phyloP scores from a whole-genome alignment of 2,329 filamentous ascomycete species.

The Coleophoma eucalyptorum region DNA sequence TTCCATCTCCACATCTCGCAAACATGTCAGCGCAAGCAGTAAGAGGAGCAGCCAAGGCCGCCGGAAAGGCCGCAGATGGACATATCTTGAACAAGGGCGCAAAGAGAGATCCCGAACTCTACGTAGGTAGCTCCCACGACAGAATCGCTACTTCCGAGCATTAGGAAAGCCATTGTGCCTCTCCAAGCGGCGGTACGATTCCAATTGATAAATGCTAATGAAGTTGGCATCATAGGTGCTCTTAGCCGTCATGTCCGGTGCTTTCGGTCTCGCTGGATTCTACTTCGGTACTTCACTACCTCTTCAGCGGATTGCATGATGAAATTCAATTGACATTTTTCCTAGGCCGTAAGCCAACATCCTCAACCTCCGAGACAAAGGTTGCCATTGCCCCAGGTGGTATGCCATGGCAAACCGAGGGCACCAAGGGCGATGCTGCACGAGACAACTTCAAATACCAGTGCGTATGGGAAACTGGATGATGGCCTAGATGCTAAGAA shows the following conservation, averaged over 20 bases:
- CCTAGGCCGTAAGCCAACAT: conserved; percentile 79
- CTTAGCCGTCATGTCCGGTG: conserved; percentile 83
- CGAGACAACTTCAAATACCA: conserved; percentile 55
- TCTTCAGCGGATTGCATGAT: background rate
- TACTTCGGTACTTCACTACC: conserved; percentile 61
- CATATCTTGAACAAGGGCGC: conserved; percentile 54
- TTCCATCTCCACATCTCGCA: conserved; percentile 5
- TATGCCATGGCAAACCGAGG: conserved; percentile 86
- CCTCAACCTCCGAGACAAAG: conserved; percentile 73
- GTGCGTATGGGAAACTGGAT: background rate
- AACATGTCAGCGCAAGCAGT: conserved; percentile 27
- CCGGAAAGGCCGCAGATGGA: conserved; percentile 41
- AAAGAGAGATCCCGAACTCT: conserved; percentile 70
- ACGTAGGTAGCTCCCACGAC: conserved; percentile 46
- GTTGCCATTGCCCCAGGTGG: conserved; percentile 71
- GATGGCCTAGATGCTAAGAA: conserved; percentile 17
- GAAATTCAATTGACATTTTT: conserved; percentile 16
- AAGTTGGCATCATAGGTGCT: conserved; percentile 61
- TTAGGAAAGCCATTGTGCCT: too few species aligned
- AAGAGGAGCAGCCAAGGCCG: conserved; percentile 27
- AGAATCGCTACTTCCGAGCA: too few species aligned
- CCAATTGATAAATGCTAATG: too few species aligned
- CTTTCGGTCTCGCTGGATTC: conserved; percentile 85
- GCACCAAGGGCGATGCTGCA: conserved; percentile 57
- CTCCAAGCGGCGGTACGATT: too few species aligned